Base-by-base conservation (phyloP, 495 filamentous ascomycete genomes). In the Massariosphaeria phaeospora region DNA sequence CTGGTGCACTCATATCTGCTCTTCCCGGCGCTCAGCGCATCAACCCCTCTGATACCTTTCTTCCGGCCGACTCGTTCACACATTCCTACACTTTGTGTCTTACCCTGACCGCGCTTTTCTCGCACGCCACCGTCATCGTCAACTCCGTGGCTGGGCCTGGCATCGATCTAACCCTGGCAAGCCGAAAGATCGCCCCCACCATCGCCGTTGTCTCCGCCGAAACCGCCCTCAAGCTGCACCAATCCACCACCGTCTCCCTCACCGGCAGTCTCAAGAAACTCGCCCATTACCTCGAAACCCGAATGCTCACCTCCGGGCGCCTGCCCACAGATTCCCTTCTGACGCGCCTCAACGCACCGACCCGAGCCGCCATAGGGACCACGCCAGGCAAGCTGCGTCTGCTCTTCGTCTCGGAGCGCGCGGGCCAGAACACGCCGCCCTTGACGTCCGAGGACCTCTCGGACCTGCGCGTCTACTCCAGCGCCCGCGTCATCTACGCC, bases 51-150 rank as follows among this genome's bases (percentile, higher is more conserved):
- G 93, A 99, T 63, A 72, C 95, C 23, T 88, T 99, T 66, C 78
- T 96, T n/a, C 84, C 91, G 0, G 88, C 88, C 33, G 88, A 91
- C 56, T 83, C 85, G 2, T 81, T 97, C 20, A 84, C 84, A 1
- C 76, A 83, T 39, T 82, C 83, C 0, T 94, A 95, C 69, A 78
- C 88, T 1, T 79, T 97, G 13, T 79, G 83, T 40, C 77, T 90
- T 43, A 88, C 89, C 13, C 76, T 97, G 54, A 83, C 84, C 20
- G 90, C 91, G 0, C 79, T 99, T 4, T 91, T 78, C 68, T 85
- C 81, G 20, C 89, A 91, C 63, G 79, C 88, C 30, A 89, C 89
- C 0, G 75, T 97, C 17, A 93, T 91, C 23, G 79, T 99, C 56
- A 96, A 88, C 65, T 89, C 89, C 1, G 89, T 93, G 18, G 85